A percentile compares a stretch with the other conserved stretches of the same genome.
Evolutionary conservation across 495 filamentous ascomycete genomes (phyloP).

Genomic region (Beverwykella pulmonaria): DNA sequence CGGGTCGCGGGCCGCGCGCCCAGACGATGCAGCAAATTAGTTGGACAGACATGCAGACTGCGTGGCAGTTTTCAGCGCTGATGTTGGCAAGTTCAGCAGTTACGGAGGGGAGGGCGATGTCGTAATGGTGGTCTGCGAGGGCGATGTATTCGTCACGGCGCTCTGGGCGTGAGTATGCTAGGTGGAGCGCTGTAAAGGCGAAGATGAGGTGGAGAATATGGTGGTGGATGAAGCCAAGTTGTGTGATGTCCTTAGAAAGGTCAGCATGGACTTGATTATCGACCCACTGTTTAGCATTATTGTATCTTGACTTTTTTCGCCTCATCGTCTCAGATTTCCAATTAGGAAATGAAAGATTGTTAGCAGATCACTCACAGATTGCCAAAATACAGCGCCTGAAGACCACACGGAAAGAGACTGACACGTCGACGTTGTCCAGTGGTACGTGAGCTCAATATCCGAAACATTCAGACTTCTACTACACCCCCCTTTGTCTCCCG

Average conservation of each 20-base stretch:
- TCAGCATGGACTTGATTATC: too few relatives aligned
- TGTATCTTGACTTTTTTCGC: too few relatives aligned
- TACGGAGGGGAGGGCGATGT: neutral
- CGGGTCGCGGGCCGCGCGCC: constrained; percentile 8
- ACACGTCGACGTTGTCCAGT: constrained; percentile 18
- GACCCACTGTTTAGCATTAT: too few relatives aligned
- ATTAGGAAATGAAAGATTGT: too few relatives aligned
- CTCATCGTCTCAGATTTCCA: too few relatives aligned
- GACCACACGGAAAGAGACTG: constrained; percentile 5
- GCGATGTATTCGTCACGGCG: constrained; percentile 7
- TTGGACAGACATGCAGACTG: constrained; percentile 9
- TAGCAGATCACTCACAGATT: neutral
- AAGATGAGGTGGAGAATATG: constrained; percentile 11
- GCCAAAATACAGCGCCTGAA: constrained; percentile 8
- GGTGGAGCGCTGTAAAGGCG: constrained; percentile 7
- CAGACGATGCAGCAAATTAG: constrained; percentile 15
- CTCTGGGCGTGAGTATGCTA: neutral
- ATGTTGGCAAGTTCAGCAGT: constrained; percentile 9
- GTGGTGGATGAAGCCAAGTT: neutral
- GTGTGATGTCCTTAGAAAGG: neutral
- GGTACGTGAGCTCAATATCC: constrained; percentile 11
- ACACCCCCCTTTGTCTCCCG: neutral
- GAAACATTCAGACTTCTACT: neutral
- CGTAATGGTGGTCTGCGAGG: constrained; percentile 11
- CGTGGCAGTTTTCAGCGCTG: constrained; percentile 5